Evolutionary conservation across 202 grass and related monocot genomes (phyloP).

Genomic region (Cymbopogon flexuosus): DNA sequence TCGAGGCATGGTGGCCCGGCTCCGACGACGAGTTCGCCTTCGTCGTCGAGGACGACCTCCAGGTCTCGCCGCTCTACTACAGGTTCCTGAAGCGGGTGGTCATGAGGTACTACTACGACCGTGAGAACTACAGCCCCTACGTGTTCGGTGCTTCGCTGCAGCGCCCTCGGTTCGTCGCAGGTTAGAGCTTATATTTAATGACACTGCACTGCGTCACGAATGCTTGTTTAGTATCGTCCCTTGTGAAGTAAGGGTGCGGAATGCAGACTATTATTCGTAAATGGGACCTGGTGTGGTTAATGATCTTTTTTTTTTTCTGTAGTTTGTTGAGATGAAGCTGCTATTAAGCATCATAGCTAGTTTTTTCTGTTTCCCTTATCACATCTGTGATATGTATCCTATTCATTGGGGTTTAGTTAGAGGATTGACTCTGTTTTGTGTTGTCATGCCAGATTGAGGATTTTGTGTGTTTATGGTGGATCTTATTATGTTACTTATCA

Average conservation of each 20-base stretch:
- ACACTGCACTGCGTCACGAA: neutral
- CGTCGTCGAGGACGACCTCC: constrained; percentile 89
- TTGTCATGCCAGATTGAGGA: neutral
- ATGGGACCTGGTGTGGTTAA: neutral
- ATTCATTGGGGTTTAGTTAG: constrained; percentile 11
- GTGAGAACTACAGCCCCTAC: constrained; percentile 62
- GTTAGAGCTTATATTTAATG: constrained; percentile 35
- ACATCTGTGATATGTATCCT: neutral
- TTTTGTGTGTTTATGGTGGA: neutral
- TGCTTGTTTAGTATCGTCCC: constrained; percentile 9
- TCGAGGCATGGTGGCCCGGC: constrained; percentile 86
- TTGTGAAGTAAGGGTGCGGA: constrained; percentile 7
- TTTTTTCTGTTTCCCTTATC: neutral
- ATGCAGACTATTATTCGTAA: neutral
- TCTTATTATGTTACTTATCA: neutral
- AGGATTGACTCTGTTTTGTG: neutral
- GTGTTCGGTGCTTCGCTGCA: constrained; percentile 78
- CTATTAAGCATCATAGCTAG: neutral
- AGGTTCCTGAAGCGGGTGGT: constrained; percentile 64
- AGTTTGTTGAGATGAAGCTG: neutral
- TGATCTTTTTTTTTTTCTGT: neutral
- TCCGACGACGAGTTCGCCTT: constrained; percentile 92
- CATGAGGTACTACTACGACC: constrained; percentile 78
- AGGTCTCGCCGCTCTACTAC: constrained; percentile 82
- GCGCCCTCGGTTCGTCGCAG: constrained; percentile 88